Evolutionary conservation across 1,284 basidiomycete genomes (phyloP).

Genomic region (Heterobasidion occidentale): DNA sequence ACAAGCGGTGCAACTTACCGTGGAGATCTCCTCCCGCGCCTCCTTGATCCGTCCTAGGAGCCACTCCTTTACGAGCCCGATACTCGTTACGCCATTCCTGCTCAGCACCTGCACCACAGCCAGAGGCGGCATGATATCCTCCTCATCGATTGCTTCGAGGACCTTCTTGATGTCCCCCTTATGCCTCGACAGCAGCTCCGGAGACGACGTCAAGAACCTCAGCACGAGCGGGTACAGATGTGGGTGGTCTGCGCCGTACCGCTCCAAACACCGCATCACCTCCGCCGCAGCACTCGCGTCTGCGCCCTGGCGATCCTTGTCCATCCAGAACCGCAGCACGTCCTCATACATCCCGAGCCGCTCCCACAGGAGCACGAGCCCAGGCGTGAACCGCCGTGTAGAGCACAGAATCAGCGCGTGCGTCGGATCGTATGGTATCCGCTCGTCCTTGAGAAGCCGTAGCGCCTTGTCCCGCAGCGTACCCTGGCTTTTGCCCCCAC

Average conservation of each 20-base stretch:
- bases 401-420: constrained; percentile 94
- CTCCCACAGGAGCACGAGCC: constrained; percentile 89
- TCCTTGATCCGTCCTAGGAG: constrained; percentile 71
- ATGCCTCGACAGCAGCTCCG: constrained; percentile 64
- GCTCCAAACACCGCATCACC: constrained; percentile 65
- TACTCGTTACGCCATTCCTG: constrained; percentile 79
- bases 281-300: constrained; percentile 45
- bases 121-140: constrained; percentile 80
- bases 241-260: constrained; percentile 67
- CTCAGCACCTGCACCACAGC: constrained; percentile 86
- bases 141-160: constrained; percentile 71
- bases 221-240: constrained; percentile 87
- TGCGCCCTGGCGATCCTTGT: constrained; percentile 40
- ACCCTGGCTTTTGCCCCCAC: constrained; percentile 8
- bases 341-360: constrained; percentile 95
- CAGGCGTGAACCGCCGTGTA: constrained; percentile 72
- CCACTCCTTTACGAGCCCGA: constrained; percentile 90
- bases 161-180: constrained; percentile 63
- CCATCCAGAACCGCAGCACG: constrained; percentile 89
- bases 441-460: constrained; percentile 51
- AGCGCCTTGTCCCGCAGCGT: constrained; percentile 56
- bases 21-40: constrained; percentile 70
- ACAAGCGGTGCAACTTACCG: constrained; percentile 40
- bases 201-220: constrained; percentile 79
- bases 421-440: constrained; percentile 80